Conservation (phyloP, 352 stramenopile species). For the Pythium apleroticum region DNA sequence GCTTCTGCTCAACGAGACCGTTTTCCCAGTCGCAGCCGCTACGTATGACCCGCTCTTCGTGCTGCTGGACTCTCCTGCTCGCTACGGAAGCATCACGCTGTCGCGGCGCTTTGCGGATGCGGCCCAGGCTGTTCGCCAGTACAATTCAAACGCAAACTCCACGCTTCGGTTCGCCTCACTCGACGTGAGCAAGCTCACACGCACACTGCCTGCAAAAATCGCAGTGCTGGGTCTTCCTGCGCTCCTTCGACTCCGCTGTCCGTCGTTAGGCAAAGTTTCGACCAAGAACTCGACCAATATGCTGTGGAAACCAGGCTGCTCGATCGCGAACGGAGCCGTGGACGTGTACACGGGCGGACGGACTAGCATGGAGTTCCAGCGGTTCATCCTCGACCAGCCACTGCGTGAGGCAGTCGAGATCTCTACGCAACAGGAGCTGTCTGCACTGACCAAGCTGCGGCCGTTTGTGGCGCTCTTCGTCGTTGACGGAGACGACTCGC, state of each 20-base stretch:
- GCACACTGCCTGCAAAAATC: conserved; percentile 19
- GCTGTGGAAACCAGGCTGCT: conserved; percentile 23
- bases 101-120: conserved; percentile 35
- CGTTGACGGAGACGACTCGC: conserved; percentile 32
- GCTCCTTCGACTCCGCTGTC: conserved; percentile 36
- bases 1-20: conserved; percentile 31
- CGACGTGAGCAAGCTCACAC: conserved; percentile 25
- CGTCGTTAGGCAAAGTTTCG: not conserved
- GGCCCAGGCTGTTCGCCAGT: conserved; percentile 26
- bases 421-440: conserved; percentile 12
- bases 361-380: conserved; percentile 41
- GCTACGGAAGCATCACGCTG: conserved; percentile 33
- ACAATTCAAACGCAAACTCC: conserved; percentile 15
- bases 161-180: conserved; percentile 31
- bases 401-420: conserved; percentile 26
- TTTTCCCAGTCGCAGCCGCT: conserved; percentile 19
- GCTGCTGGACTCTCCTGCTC: conserved; percentile 38
- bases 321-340: conserved; percentile 14
- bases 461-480: conserved; percentile 40
- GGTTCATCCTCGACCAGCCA: conserved; percentile 34
- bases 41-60: conserved; percentile 39
- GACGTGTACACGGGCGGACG: conserved; percentile 35
- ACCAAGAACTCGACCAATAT: conserved; percentile 12
- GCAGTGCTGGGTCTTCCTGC: conserved; percentile 32
- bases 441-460: conserved; percentile 18